Conservation (phyloP, 73 alveolate species). For the Paramecium primaurelia region DNA sequence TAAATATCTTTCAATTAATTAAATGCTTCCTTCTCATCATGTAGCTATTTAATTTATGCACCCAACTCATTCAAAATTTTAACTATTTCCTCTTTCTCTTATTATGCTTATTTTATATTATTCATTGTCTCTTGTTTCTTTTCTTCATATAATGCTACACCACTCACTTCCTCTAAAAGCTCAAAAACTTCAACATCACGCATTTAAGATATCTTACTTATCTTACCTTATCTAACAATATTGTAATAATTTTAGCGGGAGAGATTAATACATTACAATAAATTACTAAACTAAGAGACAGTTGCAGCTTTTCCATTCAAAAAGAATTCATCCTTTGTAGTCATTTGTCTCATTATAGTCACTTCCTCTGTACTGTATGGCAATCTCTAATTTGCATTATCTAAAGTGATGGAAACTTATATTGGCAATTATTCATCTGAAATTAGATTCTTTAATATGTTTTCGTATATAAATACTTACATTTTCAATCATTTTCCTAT, state of each 20-base stretch:
- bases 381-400: not conserved
- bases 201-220: not conserved
- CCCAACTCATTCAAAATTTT: not conserved
- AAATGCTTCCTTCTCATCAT: constrained; percentile 19
- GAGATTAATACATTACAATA: not conserved
- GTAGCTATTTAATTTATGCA: not conserved
- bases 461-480: not conserved
- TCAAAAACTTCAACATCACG: not conserved
- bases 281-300: not conserved
- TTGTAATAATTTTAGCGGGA: constrained; percentile 24
- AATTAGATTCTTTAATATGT: not conserved
- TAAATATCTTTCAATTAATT: constrained; percentile 2
- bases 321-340: not conserved
- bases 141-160: not conserved
- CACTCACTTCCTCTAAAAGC: constrained; percentile 18
- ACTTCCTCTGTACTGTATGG: not conserved
- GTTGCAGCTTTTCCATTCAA: not conserved
- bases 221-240: constrained; percentile 26
- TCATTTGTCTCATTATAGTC: not conserved
- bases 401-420: not conserved
- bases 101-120: not conserved
- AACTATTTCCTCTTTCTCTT: constrained; percentile 6
- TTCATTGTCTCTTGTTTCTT: not conserved
- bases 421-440: not conserved
- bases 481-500: not conserved